A percentile compares a stretch with the other conserved stretches of the same genome.
These are phyloP conservation scores for Canna indica DNA, from an alignment of 176 grass and related monocot genomes.

Conservation along the genomic window DNA sequence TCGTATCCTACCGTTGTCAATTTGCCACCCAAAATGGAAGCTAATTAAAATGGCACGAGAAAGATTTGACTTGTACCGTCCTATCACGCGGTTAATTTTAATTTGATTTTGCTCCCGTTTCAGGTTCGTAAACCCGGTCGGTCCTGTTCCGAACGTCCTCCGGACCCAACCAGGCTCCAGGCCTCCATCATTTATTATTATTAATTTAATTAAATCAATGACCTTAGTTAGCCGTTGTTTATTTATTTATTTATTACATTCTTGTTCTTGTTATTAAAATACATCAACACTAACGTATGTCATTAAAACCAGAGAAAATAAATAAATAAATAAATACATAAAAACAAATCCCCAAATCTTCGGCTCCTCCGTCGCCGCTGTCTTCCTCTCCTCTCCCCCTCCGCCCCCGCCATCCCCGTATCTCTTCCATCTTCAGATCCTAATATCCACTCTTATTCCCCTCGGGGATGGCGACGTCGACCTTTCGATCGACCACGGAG, in stretches of 20 bases:
- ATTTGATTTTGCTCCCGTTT: neutral
- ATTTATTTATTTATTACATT: too few species aligned
- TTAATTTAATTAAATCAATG: too few species aligned
- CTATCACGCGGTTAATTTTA: too few species aligned
- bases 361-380: neutral
- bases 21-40: too few species aligned
- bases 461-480: conserved; percentile 15
- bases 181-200: too few species aligned
- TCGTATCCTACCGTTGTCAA: too few species aligned
- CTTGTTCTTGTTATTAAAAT: neutral
- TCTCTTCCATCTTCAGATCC: neutral
- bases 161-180: too few species aligned
- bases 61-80: too few species aligned
- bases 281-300: neutral
- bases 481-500: conserved; percentile 19
- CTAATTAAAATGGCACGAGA: too few species aligned
- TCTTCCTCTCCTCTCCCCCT: neutral
- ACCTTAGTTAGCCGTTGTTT: too few species aligned
- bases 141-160: neutral
- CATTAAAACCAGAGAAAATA: too few species aligned
- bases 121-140: neutral
- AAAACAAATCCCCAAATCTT: neutral
- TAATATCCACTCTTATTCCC: neutral
- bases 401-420: neutral
- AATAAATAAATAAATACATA: neutral